These are phyloP conservation scores for Solanum chiquidenum DNA, from an alignment of 257 asterid genomes.

Conservation along the genomic window DNA sequence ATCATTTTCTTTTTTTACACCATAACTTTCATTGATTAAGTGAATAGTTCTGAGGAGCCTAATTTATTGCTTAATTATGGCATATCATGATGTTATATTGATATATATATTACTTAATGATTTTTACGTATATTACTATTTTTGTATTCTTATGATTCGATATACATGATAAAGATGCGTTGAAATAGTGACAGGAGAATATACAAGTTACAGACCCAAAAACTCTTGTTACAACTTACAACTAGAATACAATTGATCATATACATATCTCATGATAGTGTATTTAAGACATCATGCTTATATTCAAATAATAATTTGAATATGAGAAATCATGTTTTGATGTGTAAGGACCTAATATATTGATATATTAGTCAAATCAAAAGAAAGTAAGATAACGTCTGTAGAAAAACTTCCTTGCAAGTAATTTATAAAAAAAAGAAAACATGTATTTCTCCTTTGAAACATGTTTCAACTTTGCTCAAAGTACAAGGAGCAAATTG, in stretches of 20 bases:
- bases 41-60: background rate
- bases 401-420: background rate
- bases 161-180: background rate
- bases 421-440: background rate
- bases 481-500: background rate
- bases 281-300: background rate
- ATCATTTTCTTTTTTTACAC: background rate
- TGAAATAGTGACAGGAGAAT: background rate
- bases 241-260: background rate
- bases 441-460: background rate
- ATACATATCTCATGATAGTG: background rate
- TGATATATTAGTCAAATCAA: background rate
- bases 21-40: background rate
- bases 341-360: background rate
- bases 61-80: background rate
- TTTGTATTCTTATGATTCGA: background rate
- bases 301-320: background rate
- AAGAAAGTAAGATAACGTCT: background rate
- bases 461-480: background rate
- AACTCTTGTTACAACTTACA: background rate
- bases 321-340: background rate
- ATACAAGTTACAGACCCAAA: background rate
- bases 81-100: background rate
- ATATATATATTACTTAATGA: background rate
- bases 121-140: background rate